Percentiles rank a stretch among this genome's conserved stretches.
phyloP scores from a whole-genome alignment of 257 asterid species.

The Solanum chilense region DNA sequence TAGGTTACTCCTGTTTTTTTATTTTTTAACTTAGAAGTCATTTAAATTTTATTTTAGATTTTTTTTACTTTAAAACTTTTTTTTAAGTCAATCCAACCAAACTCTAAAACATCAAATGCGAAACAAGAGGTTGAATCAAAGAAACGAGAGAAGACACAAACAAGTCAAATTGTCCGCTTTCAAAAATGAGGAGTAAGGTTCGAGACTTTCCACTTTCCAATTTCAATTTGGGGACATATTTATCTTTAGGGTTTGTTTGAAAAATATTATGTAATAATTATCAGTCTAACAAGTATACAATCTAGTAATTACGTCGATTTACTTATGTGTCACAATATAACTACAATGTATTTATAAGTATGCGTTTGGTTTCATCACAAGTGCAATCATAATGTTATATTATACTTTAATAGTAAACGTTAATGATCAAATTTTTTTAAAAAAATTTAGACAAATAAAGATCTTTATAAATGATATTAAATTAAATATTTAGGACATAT shows the following conservation, averaged over 20 bases:
- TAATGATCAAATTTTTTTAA: too few relatives aligned
- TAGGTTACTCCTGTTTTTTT: too few relatives aligned
- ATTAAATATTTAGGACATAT: too few relatives aligned
- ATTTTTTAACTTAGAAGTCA: too few relatives aligned
- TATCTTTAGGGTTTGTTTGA: background rate
- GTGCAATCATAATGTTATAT: background rate
- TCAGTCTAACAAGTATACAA: background rate
- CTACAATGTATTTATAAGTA: background rate
- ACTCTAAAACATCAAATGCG: too few relatives aligned
- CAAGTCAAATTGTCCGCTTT: background rate
- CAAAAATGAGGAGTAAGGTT: background rate
- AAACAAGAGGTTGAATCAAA: background rate
- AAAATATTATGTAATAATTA: too few relatives aligned
- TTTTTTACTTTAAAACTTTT: too few relatives aligned
- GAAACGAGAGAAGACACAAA: background rate
- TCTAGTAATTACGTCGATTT: too few relatives aligned
- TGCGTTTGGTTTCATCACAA: background rate
- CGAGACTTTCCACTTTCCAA: background rate
- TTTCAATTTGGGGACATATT: background rate
- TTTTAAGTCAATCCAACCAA: too few relatives aligned
- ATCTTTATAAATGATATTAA: too few relatives aligned
- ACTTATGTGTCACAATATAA: background rate
- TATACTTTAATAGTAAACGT: background rate
- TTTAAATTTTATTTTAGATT: too few relatives aligned
- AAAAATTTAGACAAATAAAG: background rate